A percentile compares a stretch with the other conserved stretches of the same genome.
Evolutionary conservation across 768 basidiomycete genomes (phyloP).

Genomic region (Lentinula sp.): DNA sequence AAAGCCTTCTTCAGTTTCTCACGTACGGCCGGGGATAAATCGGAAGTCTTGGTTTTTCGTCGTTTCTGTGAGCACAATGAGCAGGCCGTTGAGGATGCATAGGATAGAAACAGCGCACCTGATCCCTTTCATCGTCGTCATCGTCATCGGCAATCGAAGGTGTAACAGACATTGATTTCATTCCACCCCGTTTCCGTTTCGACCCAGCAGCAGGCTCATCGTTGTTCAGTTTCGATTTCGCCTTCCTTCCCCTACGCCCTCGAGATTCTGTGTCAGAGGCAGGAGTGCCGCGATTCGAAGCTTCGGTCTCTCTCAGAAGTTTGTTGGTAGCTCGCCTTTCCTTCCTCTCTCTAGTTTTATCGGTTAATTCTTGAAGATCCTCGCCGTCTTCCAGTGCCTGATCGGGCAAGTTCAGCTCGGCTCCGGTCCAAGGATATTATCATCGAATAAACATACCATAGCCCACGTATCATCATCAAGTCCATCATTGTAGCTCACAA

Average conservation of each 20-base stretch:
- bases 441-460: conserved; percentile 40
- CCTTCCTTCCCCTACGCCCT: conserved; percentile 60
- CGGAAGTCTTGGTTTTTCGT: conserved; percentile 65
- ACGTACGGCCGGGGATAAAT: conserved; percentile 50
- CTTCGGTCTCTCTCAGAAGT: conserved; percentile 50
- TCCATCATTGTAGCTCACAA: conserved; percentile 91
- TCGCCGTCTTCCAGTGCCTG: conserved; percentile 79
- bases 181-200: conserved; percentile 69
- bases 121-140: conserved; percentile 60
- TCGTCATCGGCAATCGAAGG: conserved; percentile 71
- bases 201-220: conserved; percentile 48
- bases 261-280: conserved; percentile 54
- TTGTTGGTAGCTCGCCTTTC: conserved; percentile 58
- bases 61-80: conserved; percentile 57
- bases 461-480: conserved; percentile 93
- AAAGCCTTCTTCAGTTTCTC: conserved; percentile 85
- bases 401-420: neutral
- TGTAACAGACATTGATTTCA: conserved; percentile 71
- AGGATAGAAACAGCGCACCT: conserved; percentile 30
- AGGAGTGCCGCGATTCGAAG: conserved; percentile 60
- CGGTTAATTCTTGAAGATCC: conserved; percentile 68
- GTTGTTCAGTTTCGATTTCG: conserved; percentile 41
- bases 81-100: neutral
- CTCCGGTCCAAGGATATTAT: neutral
- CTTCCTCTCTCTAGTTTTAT: conserved; percentile 58